Percentiles rank a stretch among this genome's conserved stretches.
Evolutionary conservation across 2,329 filamentous ascomycete species (phyloP).

Genomic region (Ceratocystiopsis sp.): DNA sequence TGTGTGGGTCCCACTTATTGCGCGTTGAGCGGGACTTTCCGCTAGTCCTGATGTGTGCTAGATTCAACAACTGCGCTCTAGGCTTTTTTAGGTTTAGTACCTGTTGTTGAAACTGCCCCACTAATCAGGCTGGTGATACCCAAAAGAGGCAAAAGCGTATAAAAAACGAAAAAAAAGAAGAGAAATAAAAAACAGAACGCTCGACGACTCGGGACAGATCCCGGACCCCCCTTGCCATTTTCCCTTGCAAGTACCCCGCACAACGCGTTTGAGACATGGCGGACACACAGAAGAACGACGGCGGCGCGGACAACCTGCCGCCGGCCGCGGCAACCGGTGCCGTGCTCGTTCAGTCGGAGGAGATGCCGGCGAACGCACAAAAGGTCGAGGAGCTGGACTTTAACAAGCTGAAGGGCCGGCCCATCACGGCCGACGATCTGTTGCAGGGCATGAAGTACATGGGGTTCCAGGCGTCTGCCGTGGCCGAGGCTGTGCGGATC

Average conservation of each 20-base stretch:
- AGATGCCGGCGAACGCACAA: slow-evolving; percentile 60
- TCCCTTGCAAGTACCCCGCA: neutral
- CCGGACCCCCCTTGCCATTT: neutral
- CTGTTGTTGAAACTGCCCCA: neutral
- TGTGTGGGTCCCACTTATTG: no score
- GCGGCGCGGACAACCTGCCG: slow-evolving; percentile 18
- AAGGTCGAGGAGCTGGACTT: slow-evolving; percentile 88
- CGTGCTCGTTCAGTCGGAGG: slow-evolving; percentile 69
- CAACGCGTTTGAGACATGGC: neutral
- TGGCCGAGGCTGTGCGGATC: slow-evolving; percentile 75
- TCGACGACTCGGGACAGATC: neutral
- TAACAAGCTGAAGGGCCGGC: slow-evolving; percentile 54
- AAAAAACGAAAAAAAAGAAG: neutral
- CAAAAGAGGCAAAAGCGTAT: neutral
- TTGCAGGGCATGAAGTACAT: slow-evolving; percentile 68
- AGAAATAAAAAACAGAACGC: no score
- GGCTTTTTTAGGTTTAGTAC: no score
- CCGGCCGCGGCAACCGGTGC: slow-evolving; percentile 55
- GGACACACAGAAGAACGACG: neutral
- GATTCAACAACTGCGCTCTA: no score
- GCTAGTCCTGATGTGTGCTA: no score
- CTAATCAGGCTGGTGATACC: neutral
- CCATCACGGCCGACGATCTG: slow-evolving; percentile 74
- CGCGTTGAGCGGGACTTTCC: no score
- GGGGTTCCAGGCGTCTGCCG: slow-evolving; percentile 55